Percentiles rank a stretch among this genome's conserved stretches.
Conservation (phyloP, 352 stramenopile genomes). For the Phytophthora europaea region DNA sequence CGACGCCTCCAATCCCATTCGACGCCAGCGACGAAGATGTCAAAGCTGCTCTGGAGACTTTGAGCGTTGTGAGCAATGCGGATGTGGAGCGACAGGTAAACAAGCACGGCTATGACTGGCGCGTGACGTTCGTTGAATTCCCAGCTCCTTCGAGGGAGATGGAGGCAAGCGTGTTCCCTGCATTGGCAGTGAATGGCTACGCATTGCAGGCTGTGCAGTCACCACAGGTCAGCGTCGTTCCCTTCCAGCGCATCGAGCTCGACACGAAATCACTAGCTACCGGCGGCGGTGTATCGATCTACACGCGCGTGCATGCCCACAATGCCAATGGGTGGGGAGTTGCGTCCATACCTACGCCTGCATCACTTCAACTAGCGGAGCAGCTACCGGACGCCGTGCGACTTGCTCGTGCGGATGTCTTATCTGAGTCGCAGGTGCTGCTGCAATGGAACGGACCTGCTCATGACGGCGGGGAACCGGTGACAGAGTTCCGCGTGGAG, state of each 20-base stretch:
- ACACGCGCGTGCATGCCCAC: constrained; percentile 62
- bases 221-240: constrained; percentile 58
- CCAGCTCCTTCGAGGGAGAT: constrained; percentile 19
- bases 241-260: constrained; percentile 58
- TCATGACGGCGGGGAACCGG: constrained; percentile 70
- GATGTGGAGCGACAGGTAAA: constrained; percentile 88
- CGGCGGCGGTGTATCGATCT: constrained; percentile 58
- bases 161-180: constrained; percentile 34
- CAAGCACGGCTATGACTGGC: constrained; percentile 92
- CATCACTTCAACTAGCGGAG: constrained; percentile 61
- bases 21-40: constrained; percentile 92
- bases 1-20: constrained; percentile 91
- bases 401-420: constrained; percentile 47
- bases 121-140: constrained; percentile 94
- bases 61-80: constrained; percentile 91
- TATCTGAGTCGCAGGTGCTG: constrained; percentile 72
- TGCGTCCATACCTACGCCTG: constrained; percentile 44
- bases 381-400: constrained; percentile 58
- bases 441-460: constrained; percentile 82
- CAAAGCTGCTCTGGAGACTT: constrained; percentile 93
- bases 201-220: constrained; percentile 55
- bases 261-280: constrained; percentile 39
- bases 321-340: constrained; percentile 70
- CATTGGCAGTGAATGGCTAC: constrained; percentile 60
- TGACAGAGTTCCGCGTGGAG: constrained; percentile 87